Evolutionary conservation across 2,329 filamentous ascomycete species (phyloP), one percentile per base, ranked within the genome.

Genomic region (Dactylellina sp.): DNA sequence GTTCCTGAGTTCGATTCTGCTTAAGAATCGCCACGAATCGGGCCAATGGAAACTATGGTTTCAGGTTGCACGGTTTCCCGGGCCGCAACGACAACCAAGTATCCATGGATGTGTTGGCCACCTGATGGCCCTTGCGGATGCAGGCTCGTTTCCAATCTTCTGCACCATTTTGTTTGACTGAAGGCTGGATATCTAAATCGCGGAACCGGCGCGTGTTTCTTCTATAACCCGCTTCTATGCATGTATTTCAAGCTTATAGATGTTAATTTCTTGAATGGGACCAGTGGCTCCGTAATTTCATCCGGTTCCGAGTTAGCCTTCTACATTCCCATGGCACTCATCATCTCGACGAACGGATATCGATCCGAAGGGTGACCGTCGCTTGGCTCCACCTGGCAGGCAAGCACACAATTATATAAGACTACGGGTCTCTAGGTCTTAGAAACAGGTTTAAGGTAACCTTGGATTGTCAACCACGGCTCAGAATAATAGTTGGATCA

Each of bases 11-110:
- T 32, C 28, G 28, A 32, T 32, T 5, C 9, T 32, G 28, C 37
- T 20, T 7, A n/a, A 52, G 20, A n/a, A 20, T 35, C 4, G 24
- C 24, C 5, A 14, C 24, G 28, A 40, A 39, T 32, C 53, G 46
- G 40, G 40, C 60, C 44, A 66, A 74, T 60, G 55, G 47, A 74
- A 55, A 32, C 66, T 47, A 44, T 37, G 56, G 70, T 74, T 74
- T 74, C 60, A 74, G 55, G 47, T 74, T 66, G 40, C 42, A 64
- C 68, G 70, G 70, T 64, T 59, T 57, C 42, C 22, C 70, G 70
- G 70, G 47, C 70, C 70, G 70, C 66, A 39, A 59, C 55, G 32
- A 64, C 55, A 39, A 35, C 28, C 37, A 50, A 2, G 37, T 25
- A 50, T 44, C 37, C 66, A 9, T 39, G n/a, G 32, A 47, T 72